These are phyloP conservation scores for Alliaria petiolata DNA, from an alignment of 345 rosid genomes.

Conservation along the genomic window DNA sequence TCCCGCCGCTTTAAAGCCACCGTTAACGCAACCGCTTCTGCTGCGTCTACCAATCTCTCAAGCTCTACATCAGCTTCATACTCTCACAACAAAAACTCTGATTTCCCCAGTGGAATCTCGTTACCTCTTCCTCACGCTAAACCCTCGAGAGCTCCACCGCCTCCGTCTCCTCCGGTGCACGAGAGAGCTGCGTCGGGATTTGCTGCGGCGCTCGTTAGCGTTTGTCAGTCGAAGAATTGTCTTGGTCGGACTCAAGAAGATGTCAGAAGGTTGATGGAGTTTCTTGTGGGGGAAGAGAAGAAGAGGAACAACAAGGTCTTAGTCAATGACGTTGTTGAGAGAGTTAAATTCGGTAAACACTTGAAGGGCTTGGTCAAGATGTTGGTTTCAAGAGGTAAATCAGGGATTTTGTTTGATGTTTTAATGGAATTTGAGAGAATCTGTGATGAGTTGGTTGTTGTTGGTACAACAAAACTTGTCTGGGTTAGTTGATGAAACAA, in stretches of 20 bases:
- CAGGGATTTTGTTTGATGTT: constrained; percentile 46
- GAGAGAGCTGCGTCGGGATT: constrained; percentile 58
- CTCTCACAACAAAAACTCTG: constrained; percentile 14
- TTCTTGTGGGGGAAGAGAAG: constrained; percentile 39
- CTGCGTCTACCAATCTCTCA: constrained; percentile 21
- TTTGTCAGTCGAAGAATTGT: constrained; percentile 44
- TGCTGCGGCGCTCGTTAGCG: constrained; percentile 70
- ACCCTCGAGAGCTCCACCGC: constrained; percentile 5
- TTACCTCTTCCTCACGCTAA: constrained; percentile 2
- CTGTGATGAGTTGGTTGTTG: constrained; percentile 39
- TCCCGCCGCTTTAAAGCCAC: constrained; percentile 15
- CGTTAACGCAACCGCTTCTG: constrained; percentile 30
- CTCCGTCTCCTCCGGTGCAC: constrained; percentile 27
- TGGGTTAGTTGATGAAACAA: too few species aligned
- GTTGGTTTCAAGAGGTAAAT: constrained; percentile 44
- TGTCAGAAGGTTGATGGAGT: constrained; percentile 41
- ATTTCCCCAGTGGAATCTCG: constrained; percentile 4
- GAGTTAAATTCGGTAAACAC: constrained; percentile 39
- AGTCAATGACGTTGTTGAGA: constrained; percentile 38
- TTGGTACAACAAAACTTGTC: constrained; percentile 27
- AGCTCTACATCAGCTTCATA: constrained; percentile 19
- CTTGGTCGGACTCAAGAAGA: constrained; percentile 43
- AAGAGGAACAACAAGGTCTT: constrained; percentile 31
- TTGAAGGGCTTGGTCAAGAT: constrained; percentile 50
- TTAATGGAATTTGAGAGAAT: constrained; percentile 63